Evolutionary conservation across 148 eudicot species (phyloP).

Genomic region (Rhododendron molle): DNA sequence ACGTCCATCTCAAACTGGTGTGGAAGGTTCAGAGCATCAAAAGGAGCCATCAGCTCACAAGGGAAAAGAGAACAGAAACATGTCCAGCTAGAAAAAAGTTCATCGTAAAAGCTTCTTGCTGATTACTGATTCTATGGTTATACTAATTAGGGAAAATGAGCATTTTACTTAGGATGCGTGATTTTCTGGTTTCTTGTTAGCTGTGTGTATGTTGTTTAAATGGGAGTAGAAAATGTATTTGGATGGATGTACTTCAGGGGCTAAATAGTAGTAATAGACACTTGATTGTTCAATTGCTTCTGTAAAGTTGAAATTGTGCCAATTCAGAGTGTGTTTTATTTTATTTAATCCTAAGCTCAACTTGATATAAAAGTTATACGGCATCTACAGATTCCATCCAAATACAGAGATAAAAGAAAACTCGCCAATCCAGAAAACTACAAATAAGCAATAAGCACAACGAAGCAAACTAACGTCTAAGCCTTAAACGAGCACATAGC

Average conservation of each 20-base stretch:
- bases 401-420: no score
- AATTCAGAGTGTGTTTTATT: background rate
- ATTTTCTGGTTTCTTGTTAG: constrained; percentile 1
- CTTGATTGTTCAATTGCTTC: background rate
- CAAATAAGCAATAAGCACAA: no score
- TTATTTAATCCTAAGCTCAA: no score
- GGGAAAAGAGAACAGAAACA: background rate
- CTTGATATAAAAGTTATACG: no score
- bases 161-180: background rate
- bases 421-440: no score
- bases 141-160: background rate
- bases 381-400: no score
- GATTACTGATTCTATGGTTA: background rate
- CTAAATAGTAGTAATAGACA: background rate
- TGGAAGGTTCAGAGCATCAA: constrained; percentile 43
- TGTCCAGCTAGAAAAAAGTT: background rate
- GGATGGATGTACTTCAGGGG: background rate
- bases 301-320: background rate
- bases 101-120: background rate
- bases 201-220: background rate
- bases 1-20: constrained; percentile 26
- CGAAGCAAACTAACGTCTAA: no score
- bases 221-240: background rate
- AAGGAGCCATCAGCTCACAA: constrained; percentile 19
- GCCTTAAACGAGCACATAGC: no score